These are phyloP conservation scores for Hansenula lynferdii DNA, from an alignment of 1,139 yeast genomes.

Conservation along the genomic window DNA sequence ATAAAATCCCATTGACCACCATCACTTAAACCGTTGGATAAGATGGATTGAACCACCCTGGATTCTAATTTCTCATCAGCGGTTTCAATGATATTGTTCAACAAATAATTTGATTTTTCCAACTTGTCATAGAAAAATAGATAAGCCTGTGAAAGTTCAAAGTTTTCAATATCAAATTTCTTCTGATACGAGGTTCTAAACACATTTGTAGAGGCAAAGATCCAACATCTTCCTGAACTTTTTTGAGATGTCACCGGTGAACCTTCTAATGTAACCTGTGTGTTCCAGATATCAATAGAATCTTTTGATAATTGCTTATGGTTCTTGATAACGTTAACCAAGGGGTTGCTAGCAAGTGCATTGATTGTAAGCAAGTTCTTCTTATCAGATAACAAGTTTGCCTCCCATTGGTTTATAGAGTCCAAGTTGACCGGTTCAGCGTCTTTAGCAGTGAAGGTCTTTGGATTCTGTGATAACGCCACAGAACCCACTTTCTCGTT, in stretches of 20 bases:
- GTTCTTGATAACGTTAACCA: conserved; percentile 40
- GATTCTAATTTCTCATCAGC: conserved; percentile 59
- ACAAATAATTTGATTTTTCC: conserved; percentile 68
- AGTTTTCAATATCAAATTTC: conserved; percentile 57
- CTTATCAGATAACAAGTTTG: conserved; percentile 41
- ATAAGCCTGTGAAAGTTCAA: conserved; percentile 70
- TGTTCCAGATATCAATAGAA: conserved; percentile 41
- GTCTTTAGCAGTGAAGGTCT: not conserved
- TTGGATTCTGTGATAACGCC: no score
- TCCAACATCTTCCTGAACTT: conserved; percentile 78
- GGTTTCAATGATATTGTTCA: conserved; percentile 68
- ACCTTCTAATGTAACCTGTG: conserved; percentile 53
- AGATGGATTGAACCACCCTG: conserved; percentile 56
- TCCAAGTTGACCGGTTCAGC: conserved; percentile 31
- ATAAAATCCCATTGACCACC: conserved; percentile 89
- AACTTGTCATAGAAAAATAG: conserved; percentile 68
- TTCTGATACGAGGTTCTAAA: conserved; percentile 58
- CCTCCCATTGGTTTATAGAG: conserved; percentile 45
- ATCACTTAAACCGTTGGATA: conserved; percentile 61
- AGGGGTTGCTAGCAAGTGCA: conserved; percentile 48
- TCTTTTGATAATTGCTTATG: conserved; percentile 11
- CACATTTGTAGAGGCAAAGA: conserved; percentile 74
- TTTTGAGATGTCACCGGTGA: conserved; percentile 69
- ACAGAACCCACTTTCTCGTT: conserved; percentile 1
- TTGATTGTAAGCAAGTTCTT: conserved; percentile 57